phyloP scores from a whole-genome alignment of 495 filamentous ascomycete genomes.

The Articulospora tetracladia region DNA sequence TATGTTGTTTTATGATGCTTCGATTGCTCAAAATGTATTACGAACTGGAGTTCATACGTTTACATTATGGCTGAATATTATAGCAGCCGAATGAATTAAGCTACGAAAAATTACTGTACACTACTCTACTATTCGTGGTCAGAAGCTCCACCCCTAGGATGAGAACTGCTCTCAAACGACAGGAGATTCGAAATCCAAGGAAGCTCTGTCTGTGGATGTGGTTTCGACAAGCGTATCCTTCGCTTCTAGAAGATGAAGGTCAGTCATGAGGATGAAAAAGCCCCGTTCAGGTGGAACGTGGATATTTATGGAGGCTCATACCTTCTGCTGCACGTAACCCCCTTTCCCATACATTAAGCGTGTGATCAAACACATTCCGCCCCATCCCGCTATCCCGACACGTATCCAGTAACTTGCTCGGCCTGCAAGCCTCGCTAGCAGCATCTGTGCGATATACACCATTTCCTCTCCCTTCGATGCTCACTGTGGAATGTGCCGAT shows the following conservation, averaged over 20 bases:
- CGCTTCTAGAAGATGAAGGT: background rate
- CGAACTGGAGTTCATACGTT: too few species aligned
- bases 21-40: too few species aligned
- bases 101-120: too few species aligned
- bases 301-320: background rate
- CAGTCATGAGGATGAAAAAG: background rate
- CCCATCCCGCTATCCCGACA: slow-evolving; percentile 3
- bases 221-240: background rate
- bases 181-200: background rate
- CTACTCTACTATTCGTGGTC: too few species aligned
- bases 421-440: background rate
- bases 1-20: too few species aligned
- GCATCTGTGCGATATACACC: slow-evolving; percentile 4
- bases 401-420: background rate
- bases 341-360: background rate
- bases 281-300: too few species aligned
- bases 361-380: slow-evolving; percentile 3
- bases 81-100: too few species aligned
- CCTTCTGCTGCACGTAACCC: background rate
- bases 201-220: background rate
- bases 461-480: slow-evolving; percentile 5
- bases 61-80: too few species aligned
- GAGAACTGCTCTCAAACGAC: background rate
- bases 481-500: background rate
- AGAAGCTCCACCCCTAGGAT: too few species aligned